These are phyloP conservation scores for Solanum aculeatissimum DNA, from an alignment of 305 asterid genomes.

Conservation along the genomic window DNA sequence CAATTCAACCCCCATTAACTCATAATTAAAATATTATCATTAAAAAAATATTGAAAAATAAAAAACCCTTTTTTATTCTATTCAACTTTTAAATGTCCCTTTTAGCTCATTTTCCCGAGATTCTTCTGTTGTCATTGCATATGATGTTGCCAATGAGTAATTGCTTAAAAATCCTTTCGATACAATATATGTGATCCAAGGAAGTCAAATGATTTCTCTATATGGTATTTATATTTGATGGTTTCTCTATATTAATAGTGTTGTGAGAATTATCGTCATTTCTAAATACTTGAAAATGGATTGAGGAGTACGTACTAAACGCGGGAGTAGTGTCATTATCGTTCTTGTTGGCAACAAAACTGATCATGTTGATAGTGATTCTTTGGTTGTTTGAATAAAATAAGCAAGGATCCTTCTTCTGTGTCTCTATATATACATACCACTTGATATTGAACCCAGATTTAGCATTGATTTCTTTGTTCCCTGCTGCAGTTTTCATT, in stretches of 20 bases:
- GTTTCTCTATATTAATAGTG: no score
- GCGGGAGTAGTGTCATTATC: slow-evolving; percentile 17
- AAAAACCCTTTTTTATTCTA: no score
- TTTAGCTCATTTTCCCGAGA: no score
- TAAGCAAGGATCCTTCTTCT: background rate
- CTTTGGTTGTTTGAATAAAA: background rate
- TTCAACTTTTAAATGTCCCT: no score
- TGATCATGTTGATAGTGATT: slow-evolving; percentile 10
- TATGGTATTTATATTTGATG: background rate
- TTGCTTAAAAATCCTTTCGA: background rate
- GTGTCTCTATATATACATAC: no score
- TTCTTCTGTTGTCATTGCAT: slow-evolving; percentile 32
- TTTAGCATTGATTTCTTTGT: no score
- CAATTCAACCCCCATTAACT: no score
- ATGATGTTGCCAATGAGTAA: slow-evolving; percentile 31
- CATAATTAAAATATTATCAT: no score
- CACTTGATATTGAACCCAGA: no score
- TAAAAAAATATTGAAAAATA: no score
- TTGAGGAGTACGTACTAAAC: slow-evolving; percentile 12
- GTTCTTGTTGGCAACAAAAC: slow-evolving; percentile 22
- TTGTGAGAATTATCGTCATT: background rate
- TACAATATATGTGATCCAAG: background rate
- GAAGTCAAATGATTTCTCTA: background rate
- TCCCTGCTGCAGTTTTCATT: background rate
- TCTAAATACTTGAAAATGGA: background rate